Conservation (phyloP, 2,329 filamentous ascomycete genomes). For the Venturia aucupariae region DNA sequence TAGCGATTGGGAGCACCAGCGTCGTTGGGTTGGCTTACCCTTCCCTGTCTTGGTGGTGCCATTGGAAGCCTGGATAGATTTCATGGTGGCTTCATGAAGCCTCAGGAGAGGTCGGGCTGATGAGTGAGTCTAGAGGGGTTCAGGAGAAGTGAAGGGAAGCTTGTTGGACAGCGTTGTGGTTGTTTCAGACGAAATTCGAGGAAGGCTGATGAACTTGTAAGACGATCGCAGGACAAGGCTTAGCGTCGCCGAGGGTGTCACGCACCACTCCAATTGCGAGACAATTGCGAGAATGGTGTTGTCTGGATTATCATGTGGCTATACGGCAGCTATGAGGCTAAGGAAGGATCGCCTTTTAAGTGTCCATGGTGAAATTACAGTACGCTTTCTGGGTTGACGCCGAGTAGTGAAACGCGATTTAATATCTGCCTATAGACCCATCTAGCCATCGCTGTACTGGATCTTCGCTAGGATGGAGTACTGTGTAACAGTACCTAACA, state of each 20-base stretch:
- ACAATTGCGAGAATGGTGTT: not conserved
- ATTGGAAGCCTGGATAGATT: not conserved
- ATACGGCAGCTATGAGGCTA: not conserved
- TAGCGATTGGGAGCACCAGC: not conserved
- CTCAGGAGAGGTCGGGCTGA: not conserved
- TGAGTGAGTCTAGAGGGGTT: not conserved
- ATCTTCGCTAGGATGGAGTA: not conserved
- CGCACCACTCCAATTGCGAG: not conserved
- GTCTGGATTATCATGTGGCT: not conserved
- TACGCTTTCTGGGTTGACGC: not conserved
- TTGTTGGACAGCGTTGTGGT: not conserved
- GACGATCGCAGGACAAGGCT: not conserved
- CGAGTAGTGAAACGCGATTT: not conserved
- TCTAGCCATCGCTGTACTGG: not conserved
- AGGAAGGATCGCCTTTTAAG: not conserved
- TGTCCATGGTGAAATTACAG: not conserved
- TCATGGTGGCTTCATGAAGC: not conserved
- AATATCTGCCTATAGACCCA: not conserved
- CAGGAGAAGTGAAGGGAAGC: not conserved
- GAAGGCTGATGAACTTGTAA: slow-evolving; percentile 1
- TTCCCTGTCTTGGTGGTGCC: not conserved
- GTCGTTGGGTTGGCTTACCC: not conserved
- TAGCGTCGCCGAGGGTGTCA: not conserved
- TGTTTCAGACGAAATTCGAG: slow-evolving; percentile 2
- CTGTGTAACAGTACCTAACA: too few species aligned